These are phyloP conservation scores for Collariella sp. DNA, from an alignment of 495 filamentous ascomycete species.

Conservation along the genomic window DNA sequence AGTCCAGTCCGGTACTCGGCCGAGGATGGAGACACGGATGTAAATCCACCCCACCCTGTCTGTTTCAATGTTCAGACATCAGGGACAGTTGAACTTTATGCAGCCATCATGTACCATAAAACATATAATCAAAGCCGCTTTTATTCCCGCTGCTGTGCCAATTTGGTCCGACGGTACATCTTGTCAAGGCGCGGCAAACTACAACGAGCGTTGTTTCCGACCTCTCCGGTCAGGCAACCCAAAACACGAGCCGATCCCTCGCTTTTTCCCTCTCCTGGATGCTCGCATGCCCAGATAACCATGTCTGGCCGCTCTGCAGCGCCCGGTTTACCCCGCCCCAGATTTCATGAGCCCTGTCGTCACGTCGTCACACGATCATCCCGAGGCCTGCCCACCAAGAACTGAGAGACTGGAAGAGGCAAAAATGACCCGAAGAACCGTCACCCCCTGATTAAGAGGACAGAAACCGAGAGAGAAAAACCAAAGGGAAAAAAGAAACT, in stretches of 20 bases:
- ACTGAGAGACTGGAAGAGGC: neutral
- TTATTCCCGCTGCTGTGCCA: neutral
- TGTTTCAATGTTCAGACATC: no score
- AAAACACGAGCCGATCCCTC: neutral
- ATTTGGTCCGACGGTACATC: constrained; percentile 2
- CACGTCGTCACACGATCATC: constrained; percentile 9
- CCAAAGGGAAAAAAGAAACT: neutral
- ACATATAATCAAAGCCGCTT: neutral
- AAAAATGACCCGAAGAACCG: neutral
- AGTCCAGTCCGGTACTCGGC: no score
- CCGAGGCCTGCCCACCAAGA: constrained; percentile 9
- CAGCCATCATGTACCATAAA: neutral
- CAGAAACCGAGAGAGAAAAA: neutral
- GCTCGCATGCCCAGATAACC: constrained; percentile 4
- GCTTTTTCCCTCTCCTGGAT: neutral
- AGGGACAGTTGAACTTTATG: no score
- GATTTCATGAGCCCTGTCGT: constrained; percentile 6
- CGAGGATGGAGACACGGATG: no score
- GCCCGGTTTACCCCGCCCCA: neutral
- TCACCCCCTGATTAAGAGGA: neutral
- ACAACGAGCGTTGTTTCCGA: neutral
- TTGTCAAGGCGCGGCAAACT: neutral
- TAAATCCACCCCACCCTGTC: no score
- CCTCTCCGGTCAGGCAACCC: neutral
- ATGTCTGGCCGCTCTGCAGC: constrained; percentile 2